Evolutionary conservation across 345 rosid species (phyloP), one percentile per base, ranked within the genome.

Genomic region (Cardamine occulta): DNA sequence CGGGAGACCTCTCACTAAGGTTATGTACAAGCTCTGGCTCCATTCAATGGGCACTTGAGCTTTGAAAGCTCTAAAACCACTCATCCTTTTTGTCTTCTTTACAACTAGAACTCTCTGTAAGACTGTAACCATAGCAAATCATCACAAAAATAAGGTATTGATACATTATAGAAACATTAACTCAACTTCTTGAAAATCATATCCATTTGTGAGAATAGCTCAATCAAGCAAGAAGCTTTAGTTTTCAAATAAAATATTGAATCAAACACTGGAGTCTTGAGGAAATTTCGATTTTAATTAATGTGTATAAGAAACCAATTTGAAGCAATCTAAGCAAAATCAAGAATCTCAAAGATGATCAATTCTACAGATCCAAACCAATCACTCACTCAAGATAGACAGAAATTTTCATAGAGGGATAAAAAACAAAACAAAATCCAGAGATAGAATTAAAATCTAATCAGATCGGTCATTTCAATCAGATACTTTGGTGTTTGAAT

Each of bases 31-130:
- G 47, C 85, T 84, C 39, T 85, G 76, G 78, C 97, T 88, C 89
- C 92, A 85, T 10, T 82, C 71, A 49, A 88, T 76, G 12, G 97
- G 90, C 28, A 85, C 89, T 42, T 80, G 76, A 2, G 93, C 83
- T 86, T 87, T 87, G 68, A 88, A 91, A 51, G 91, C 90, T 72
- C 90, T 91, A 75, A 88, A 91, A 39, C 91, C 97, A 80, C 82
- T 88, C 97, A 88, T 86, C 24, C 28, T 67, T 53, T 81, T 48
- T 65, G 47, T 45, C 51, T 37, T 4, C 21, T 31, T 34, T 56
- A 31, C 49, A n/a, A 54, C 74, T 39, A 58, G 1, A 1, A 62
- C 7, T 53, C 77, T 63, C 80, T 68, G 56, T 14, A 44, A 44
- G 7, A 44, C 17, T 45, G 49, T 21, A 24, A 15, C 18, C 54